A percentile compares a stretch with the other conserved stretches of the same genome.
Evolutionary conservation across 805 yeast species (phyloP).

Genomic region (Schwanniomyces pseudopolymorphus): DNA sequence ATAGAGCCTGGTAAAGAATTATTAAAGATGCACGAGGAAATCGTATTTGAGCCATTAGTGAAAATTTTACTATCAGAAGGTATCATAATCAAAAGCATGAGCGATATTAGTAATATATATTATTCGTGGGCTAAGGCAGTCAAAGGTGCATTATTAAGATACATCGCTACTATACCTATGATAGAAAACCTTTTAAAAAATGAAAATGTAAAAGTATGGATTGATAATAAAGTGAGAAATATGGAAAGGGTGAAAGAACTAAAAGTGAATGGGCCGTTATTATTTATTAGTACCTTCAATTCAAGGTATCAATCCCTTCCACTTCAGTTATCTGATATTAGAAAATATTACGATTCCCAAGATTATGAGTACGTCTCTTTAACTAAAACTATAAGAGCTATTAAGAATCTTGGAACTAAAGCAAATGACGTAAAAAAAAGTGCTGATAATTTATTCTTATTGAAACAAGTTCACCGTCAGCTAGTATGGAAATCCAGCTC

Average conservation of each 20-base stretch:
- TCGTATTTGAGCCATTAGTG: conserved; percentile 57
- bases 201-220: conserved; percentile 60
- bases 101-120: conserved; percentile 57
- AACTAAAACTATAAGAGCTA: conserved; percentile 52
- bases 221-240: conserved; percentile 48
- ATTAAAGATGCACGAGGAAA: conserved; percentile 52
- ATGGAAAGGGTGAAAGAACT: conserved; percentile 49
- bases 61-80: conserved; percentile 61
- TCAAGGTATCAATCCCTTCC: conserved; percentile 53
- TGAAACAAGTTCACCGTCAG: conserved; percentile 53
- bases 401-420: conserved; percentile 52
- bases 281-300: conserved; percentile 43
- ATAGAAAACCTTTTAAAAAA: conserved; percentile 55
- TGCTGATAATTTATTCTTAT: conserved; percentile 57
- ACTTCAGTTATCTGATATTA: conserved; percentile 59
- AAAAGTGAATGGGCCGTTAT: conserved; percentile 39
- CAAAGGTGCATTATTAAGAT: conserved; percentile 50
- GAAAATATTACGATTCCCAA: conserved; percentile 39
- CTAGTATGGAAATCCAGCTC: conserved; percentile 52
- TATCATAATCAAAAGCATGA: conserved; percentile 54
- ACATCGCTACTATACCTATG: conserved; percentile 61
- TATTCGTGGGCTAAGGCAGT: conserved; percentile 65
- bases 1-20: conserved; percentile 57
- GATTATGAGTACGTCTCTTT: conserved; percentile 55
- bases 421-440: conserved; percentile 63